Evolutionary conservation across 2,329 filamentous ascomycete species (phyloP).

Genomic region (Thielaviopsis musarum): DNA sequence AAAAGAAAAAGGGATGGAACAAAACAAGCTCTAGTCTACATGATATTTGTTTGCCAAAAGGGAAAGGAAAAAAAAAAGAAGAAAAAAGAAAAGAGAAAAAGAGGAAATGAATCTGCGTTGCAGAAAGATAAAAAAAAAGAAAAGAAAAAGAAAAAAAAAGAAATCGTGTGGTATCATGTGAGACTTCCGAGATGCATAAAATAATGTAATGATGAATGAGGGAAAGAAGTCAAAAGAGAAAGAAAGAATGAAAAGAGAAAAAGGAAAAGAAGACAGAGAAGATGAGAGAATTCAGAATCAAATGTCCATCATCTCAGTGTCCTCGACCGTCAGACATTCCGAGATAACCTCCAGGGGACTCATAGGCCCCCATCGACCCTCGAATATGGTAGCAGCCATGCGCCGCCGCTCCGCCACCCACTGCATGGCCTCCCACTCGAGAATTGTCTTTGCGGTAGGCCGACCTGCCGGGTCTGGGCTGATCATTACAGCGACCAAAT

Average conservation of each 20-base stretch:
- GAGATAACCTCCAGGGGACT: neutral
- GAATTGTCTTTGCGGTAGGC: constrained; percentile 57
- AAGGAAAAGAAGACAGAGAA: neutral
- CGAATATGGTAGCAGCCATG: constrained; percentile 84
- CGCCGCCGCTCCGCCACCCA: constrained; percentile 67
- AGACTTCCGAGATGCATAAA: neutral
- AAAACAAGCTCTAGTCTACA: too few relatives aligned
- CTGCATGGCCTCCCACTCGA: constrained; percentile 53
- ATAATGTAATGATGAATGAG: neutral
- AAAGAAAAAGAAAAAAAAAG: neutral
- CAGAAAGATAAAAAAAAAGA: constrained; percentile 1
- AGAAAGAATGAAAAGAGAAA: neutral
- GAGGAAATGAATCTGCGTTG: neutral
- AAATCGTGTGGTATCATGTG: neutral
- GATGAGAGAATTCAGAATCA: constrained; percentile 18
- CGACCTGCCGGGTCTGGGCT: constrained; percentile 54
- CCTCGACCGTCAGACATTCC: constrained; percentile 29
- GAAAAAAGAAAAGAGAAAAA: neutral
- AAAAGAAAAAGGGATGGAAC: neutral
- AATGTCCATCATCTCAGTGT: constrained; percentile 45
- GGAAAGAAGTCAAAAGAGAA: neutral
- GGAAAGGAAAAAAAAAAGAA: neutral
- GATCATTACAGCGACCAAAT: constrained; percentile 78
- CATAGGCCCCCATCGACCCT: constrained; percentile 85
- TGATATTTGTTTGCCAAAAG: too few relatives aligned